These are phyloP conservation scores for Agastache rugosa DNA, from an alignment of 257 asterid genomes.

Conservation along the genomic window DNA sequence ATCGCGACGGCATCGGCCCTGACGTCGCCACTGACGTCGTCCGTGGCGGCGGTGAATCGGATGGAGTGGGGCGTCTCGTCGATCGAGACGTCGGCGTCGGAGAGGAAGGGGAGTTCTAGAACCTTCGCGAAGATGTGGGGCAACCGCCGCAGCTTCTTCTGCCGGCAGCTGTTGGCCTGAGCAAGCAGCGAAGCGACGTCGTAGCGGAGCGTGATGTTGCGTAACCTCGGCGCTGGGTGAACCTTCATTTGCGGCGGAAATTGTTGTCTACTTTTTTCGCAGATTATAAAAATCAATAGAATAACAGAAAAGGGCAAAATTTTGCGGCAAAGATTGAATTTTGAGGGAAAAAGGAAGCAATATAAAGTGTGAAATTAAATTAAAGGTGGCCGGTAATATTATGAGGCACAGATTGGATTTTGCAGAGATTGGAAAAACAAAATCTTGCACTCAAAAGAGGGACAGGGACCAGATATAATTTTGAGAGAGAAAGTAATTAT, in stretches of 20 bases:
- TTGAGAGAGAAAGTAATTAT: background rate
- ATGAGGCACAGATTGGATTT: constrained; percentile 12
- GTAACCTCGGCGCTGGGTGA: constrained; percentile 66
- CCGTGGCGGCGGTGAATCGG: constrained; percentile 67
- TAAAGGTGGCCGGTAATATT: background rate
- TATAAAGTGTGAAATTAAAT: constrained; percentile 12
- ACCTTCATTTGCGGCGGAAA: constrained; percentile 62
- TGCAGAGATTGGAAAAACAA: background rate
- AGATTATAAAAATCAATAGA: background rate
- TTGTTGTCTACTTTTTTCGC: background rate
- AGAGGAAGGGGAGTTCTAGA: constrained; percentile 73
- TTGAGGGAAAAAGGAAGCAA: background rate
- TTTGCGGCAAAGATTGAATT: constrained; percentile 17
- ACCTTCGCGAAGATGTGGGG: constrained; percentile 91
- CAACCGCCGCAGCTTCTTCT: constrained; percentile 73
- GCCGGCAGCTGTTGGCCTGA: constrained; percentile 57
- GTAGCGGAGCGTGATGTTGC: constrained; percentile 67
- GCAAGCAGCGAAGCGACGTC: constrained; percentile 65
- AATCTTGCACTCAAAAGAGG: constrained; percentile 26
- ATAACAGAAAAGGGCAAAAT: background rate
- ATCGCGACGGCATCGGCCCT: constrained; percentile 73
- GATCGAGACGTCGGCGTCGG: constrained; percentile 72
- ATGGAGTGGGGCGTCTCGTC: constrained; percentile 60
- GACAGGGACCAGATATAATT: background rate
- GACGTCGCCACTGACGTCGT: constrained; percentile 50